A percentile compares a stretch with the other conserved stretches of the same genome.
Evolutionary conservation across 1,284 basidiomycete species (phyloP).

Genomic region (Takashimella koratensis): DNA sequence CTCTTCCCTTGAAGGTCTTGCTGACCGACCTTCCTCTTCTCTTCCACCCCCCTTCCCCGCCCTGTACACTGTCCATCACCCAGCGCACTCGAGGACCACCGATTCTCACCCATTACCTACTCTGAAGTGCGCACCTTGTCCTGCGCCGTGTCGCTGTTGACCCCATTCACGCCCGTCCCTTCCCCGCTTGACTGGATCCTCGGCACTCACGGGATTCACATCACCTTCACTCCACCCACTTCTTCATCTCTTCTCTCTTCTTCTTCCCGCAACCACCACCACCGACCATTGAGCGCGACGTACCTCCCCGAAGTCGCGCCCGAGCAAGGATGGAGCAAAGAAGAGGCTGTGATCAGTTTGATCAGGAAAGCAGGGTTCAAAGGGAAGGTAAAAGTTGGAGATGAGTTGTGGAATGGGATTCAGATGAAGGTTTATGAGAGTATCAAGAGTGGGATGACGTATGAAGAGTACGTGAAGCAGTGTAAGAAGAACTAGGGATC

Average conservation of each 20-base stretch:
- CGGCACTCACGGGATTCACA: slow-evolving; percentile 87
- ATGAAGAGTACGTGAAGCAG: slow-evolving; percentile 65
- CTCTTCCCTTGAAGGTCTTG: too few species aligned
- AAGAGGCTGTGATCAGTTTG: slow-evolving; percentile 82
- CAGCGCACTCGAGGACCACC: slow-evolving; percentile 53
- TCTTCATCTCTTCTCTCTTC: slow-evolving; percentile 56
- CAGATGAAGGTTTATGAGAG: slow-evolving; percentile 83
- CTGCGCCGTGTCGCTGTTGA: slow-evolving; percentile 80
- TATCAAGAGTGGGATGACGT: slow-evolving; percentile 64
- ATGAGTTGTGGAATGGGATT: slow-evolving; percentile 72
- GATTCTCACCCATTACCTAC: slow-evolving; percentile 63
- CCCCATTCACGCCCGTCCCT: slow-evolving; percentile 79
- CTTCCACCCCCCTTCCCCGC: too few species aligned
- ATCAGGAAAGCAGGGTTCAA: slow-evolving; percentile 89
- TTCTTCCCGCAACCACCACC: neutral
- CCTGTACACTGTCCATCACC: too few species aligned
- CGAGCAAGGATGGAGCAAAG: slow-evolving; percentile 89
- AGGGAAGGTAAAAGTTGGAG: slow-evolving; percentile 60
- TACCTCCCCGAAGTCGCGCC: slow-evolving; percentile 92
- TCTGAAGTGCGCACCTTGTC: slow-evolving; percentile 74
- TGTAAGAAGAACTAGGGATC: neutral
- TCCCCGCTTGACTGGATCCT: slow-evolving; percentile 89
- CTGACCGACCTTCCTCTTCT: too few species aligned
- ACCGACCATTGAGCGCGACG: slow-evolving; percentile 69
- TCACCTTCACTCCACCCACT: slow-evolving; percentile 77